Percentiles rank a stretch among this genome's conserved stretches.
Evolutionary conservation across 768 basidiomycete genomes (phyloP).

Genomic region (Gyrodon lividus): DNA sequence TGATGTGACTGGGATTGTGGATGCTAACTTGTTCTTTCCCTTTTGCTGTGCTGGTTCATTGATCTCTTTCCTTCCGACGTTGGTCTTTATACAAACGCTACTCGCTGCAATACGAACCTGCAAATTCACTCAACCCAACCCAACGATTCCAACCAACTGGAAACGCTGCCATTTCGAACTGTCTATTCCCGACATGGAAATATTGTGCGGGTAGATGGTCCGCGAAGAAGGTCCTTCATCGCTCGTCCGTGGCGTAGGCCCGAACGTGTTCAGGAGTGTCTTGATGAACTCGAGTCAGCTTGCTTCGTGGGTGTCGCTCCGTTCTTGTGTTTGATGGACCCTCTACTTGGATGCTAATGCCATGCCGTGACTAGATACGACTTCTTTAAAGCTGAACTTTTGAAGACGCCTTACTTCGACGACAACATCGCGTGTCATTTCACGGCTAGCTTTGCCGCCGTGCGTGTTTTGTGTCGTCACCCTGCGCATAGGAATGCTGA

Average conservation of each 20-base stretch:
- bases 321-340: neutral
- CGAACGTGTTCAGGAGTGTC: conserved; percentile 83
- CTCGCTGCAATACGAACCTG: too few species aligned
- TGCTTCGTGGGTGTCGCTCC: conserved; percentile 61
- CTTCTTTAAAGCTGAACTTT: conserved; percentile 83
- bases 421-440: conserved; percentile 87
- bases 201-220: conserved; percentile 58
- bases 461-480: conserved; percentile 34
- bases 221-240: conserved; percentile 81
- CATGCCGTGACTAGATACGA: conserved; percentile 59
- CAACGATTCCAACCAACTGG: too few species aligned
- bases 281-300: conserved; percentile 93
- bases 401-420: conserved; percentile 67
- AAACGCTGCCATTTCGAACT: too few species aligned
- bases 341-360: neutral
- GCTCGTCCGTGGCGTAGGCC: conserved; percentile 72
- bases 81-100: too few species aligned
- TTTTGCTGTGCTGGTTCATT: too few species aligned
- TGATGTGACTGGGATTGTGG: too few species aligned
- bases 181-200: neutral
- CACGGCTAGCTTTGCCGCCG: conserved; percentile 83
- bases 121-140: too few species aligned
- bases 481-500: neutral
- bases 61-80: too few species aligned
- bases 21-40: too few species aligned